A percentile compares a stretch with the other conserved stretches of the same genome.
Evolutionary conservation across 495 filamentous ascomycete genomes (phyloP).

Genomic region (Daldinia grandis): DNA sequence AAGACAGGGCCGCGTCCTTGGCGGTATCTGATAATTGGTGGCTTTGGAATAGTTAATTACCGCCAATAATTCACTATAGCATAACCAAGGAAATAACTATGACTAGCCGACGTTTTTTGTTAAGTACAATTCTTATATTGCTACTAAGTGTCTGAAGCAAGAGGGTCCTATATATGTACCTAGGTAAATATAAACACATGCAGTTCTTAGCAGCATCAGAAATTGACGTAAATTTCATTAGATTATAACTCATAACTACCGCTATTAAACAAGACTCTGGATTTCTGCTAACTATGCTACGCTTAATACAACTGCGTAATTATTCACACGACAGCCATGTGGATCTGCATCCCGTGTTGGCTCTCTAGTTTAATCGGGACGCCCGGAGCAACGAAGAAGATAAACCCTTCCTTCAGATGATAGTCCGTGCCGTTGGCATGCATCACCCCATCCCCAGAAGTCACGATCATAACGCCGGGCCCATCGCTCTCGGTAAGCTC

Average conservation of each 20-base stretch:
- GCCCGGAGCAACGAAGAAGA: constrained; percentile 74
- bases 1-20: background rate
- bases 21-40: constrained; percentile 24
- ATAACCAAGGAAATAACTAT: background rate
- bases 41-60: constrained; percentile 18
- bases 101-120: background rate
- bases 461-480: constrained; percentile 72
- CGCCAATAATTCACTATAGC: constrained; percentile 22
- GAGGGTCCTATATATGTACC: too few species aligned
- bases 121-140: background rate
- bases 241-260: background rate
- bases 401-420: constrained; percentile 68
- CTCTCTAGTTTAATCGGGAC: constrained; percentile 60
- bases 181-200: too few species aligned
- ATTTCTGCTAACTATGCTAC: background rate
- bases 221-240: background rate
- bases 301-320: background rate
- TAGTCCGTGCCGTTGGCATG: constrained; percentile 60
- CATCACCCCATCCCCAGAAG: constrained; percentile 68
- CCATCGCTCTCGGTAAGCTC: constrained; percentile 64
- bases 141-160: too few species aligned
- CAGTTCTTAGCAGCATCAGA: background rate
- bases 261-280: background rate
- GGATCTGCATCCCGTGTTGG: constrained; percentile 61
- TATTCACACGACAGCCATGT: constrained; percentile 55